A percentile compares a stretch with the other conserved stretches of the same genome.
phyloP scores from a whole-genome alignment of 441 rosid genomes.

The Capsella rubella region DNA sequence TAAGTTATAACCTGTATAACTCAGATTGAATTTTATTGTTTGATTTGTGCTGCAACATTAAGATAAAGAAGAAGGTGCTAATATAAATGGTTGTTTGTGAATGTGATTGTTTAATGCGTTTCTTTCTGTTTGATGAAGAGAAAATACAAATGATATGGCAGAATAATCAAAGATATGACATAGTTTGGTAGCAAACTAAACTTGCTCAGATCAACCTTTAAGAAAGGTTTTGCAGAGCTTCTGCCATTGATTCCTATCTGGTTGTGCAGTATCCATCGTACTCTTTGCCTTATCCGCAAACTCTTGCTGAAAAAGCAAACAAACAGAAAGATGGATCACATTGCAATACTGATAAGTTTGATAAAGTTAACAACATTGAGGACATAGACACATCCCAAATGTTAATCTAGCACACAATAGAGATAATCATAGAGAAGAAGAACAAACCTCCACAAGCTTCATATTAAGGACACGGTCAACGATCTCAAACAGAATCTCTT shows the following conservation, averaged over 20 bases:
- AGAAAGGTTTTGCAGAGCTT: slow-evolving; percentile 77
- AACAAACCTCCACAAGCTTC: slow-evolving; percentile 55
- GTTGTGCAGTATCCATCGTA: slow-evolving; percentile 62
- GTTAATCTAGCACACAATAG: not conserved
- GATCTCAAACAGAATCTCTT: slow-evolving; percentile 69
- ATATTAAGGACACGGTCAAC: slow-evolving; percentile 65
- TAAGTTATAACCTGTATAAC: not conserved
- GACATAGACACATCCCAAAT: not conserved
- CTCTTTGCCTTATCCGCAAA: slow-evolving; percentile 67
- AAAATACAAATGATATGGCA: slow-evolving; percentile 9
- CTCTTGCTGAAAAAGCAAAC: slow-evolving; percentile 46
- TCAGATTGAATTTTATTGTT: slow-evolving; percentile 17
- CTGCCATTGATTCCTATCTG: slow-evolving; percentile 71
- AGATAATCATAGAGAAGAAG: not conserved
- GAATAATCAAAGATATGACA: not conserved
- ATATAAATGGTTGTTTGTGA: slow-evolving; percentile 15
- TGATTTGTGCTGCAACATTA: slow-evolving; percentile 21
- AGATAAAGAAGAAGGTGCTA: not conserved
- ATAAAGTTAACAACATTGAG: not conserved
- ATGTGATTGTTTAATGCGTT: slow-evolving; percentile 4
- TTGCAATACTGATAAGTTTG: slow-evolving; percentile 8
- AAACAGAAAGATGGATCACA: not conserved
- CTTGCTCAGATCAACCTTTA: slow-evolving; percentile 42
- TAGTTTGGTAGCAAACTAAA: slow-evolving; percentile 16
- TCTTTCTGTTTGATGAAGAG: slow-evolving; percentile 3